phyloP scores from a whole-genome alignment of 108 stramenopile species.

The Epithemia pelagica region DNA sequence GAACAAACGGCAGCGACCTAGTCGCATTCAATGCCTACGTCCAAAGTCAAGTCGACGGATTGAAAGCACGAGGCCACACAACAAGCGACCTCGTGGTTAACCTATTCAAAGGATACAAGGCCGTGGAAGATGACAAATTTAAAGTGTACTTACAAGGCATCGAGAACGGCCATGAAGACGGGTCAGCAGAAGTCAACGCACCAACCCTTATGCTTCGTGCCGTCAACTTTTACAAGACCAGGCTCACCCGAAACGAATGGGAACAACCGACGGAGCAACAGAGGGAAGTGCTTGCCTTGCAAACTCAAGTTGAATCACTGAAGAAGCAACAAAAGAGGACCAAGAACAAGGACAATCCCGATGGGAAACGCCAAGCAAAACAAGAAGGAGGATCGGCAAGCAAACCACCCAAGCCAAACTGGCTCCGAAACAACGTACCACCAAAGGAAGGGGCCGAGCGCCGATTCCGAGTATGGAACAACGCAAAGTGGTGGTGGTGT shows the following conservation, averaged over 20 bases:
- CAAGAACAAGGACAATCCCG: background rate
- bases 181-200: background rate
- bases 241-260: conserved; percentile 7
- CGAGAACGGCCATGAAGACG: conserved; percentile 23
- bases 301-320: conserved; percentile 5
- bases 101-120: conserved; percentile 30
- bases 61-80: conserved; percentile 9
- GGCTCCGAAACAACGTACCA: background rate
- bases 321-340: background rate
- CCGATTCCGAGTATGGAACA: background rate
- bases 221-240: conserved; percentile 19
- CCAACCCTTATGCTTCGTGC: conserved; percentile 20
- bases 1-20: too few relatives aligned
- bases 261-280: conserved; percentile 7
- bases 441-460: background rate
- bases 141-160: conserved; percentile 15
- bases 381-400: background rate
- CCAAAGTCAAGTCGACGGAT: background rate
- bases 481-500: background rate
- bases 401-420: background rate
- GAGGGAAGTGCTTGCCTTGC: conserved; percentile 25
- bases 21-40: background rate
- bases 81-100: conserved; percentile 17
- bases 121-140: conserved; percentile 14
- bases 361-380: background rate